A percentile compares a stretch with the other conserved stretches of the same genome.
phyloP scores from a whole-genome alignment of 176 grass and related monocot species.

The Alopecurus myosuroides region DNA sequence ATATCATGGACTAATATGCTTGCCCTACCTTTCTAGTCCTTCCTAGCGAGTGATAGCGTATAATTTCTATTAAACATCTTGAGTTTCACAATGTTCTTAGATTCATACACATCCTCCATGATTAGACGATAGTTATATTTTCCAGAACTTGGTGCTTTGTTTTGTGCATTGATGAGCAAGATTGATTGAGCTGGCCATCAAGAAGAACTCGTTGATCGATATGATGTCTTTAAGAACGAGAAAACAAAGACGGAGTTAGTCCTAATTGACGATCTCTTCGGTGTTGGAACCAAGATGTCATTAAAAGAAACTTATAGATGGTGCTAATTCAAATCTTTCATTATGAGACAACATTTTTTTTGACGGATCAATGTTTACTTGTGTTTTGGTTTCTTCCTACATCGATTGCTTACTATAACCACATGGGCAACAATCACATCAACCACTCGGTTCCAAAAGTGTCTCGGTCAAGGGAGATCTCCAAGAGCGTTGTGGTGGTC shows the following conservation, averaged over 20 bases:
- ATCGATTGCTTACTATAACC: constrained; percentile 78
- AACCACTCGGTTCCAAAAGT: constrained; percentile 64
- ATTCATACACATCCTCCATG: too few relatives aligned
- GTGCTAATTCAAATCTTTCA: neutral
- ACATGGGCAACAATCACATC: constrained; percentile 74
- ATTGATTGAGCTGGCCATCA: constrained; percentile 68
- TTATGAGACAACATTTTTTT: neutral
- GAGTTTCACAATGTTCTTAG: too few relatives aligned
- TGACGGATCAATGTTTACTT: neutral
- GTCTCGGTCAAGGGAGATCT: constrained; percentile 81
- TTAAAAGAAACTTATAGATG: neutral
- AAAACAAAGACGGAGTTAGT: constrained; percentile 87
- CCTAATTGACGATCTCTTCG: constrained; percentile 64
- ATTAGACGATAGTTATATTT: too few relatives aligned
- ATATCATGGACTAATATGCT: too few relatives aligned
- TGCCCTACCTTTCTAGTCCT: too few relatives aligned
- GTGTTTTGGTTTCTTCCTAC: constrained; percentile 42
- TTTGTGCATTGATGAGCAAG: constrained; percentile 27
- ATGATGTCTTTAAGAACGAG: constrained; percentile 80
- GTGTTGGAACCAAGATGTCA: constrained; percentile 67
- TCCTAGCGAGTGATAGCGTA: too few relatives aligned
- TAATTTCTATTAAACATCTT: too few relatives aligned
- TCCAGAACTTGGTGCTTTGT: neutral
- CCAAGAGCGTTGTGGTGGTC: constrained; percentile 72
- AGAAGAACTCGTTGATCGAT: constrained; percentile 58